Evolutionary conservation across 176 grass and related monocot genomes (phyloP).

Genomic region (Metroxylon sagu): DNA sequence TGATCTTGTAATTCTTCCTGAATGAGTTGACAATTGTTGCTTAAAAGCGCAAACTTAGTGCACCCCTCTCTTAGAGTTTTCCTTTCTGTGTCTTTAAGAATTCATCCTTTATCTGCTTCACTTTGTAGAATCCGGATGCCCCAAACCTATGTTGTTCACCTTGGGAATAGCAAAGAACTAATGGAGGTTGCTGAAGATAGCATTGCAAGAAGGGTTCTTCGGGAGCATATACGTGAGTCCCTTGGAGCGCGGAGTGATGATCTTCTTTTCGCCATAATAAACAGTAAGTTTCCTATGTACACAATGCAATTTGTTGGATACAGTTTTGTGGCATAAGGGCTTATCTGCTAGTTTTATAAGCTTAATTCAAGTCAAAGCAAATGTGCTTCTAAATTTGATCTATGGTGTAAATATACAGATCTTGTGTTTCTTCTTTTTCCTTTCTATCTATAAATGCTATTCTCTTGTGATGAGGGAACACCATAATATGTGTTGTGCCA

Average conservation of each 20-base stretch:
- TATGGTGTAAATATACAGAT: too few species aligned
- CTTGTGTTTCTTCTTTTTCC: neutral
- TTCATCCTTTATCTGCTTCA: neutral
- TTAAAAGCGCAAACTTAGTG: too few species aligned
- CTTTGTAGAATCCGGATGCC: constrained; percentile 90
- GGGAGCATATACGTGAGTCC: constrained; percentile 54
- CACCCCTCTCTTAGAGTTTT: neutral
- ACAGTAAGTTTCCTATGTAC: constrained; percentile 55
- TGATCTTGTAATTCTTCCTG: too few species aligned
- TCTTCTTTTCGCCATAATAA: constrained; percentile 97
- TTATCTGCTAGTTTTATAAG: too few species aligned
- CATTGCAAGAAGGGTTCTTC: constrained; percentile 63
- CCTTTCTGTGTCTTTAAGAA: neutral
- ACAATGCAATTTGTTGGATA: neutral
- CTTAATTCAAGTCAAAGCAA: too few species aligned
- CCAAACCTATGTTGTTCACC: constrained; percentile 85
- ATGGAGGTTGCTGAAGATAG: constrained; percentile 81
- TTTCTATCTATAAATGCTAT: constrained; percentile 5
- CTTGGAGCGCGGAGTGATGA: constrained; percentile 45
- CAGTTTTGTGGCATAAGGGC: too few species aligned
- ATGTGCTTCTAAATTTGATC: too few species aligned
- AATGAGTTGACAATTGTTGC: too few species aligned
- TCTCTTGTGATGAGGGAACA: neutral
- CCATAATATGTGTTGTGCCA: too few species aligned
- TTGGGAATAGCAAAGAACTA: constrained; percentile 89